Percentiles rank a stretch among this genome's conserved stretches.
These are phyloP conservation scores for Penicillium maclennaniae DNA, from an alignment of 495 filamentous ascomycete genomes.

Conservation along the genomic window DNA sequence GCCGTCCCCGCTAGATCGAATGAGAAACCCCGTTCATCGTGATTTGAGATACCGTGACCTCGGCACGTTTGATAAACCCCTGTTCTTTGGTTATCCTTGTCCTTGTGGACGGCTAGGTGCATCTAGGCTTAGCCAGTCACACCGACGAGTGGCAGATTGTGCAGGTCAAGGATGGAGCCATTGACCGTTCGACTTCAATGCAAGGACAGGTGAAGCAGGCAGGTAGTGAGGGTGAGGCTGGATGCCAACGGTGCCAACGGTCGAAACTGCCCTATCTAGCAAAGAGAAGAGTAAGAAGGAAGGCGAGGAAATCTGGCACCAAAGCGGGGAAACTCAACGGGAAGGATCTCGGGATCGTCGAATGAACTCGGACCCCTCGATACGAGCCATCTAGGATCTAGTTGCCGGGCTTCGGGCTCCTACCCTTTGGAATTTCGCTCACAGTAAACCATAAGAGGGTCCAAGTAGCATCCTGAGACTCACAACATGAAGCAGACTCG, in stretches of 20 bases:
- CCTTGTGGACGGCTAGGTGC: neutral
- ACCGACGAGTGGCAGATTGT: neutral
- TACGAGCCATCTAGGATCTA: neutral
- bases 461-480: neutral
- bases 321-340: neutral
- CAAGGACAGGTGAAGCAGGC: neutral
- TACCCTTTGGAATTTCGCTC: neutral
- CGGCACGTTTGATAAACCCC: neutral
- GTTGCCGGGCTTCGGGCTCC: neutral
- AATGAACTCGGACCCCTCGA: neutral
- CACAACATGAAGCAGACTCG: slow-evolving; percentile 3
- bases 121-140: neutral
- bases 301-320: neutral
- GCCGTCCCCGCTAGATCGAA: neutral
- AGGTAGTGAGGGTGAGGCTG: too few relatives aligned
- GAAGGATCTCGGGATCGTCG: neutral
- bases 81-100: neutral
- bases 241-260: too few relatives aligned
- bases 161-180: neutral
- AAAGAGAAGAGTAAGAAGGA: too few relatives aligned
- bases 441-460: neutral
- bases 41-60: neutral
- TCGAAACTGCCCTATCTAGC: too few relatives aligned
- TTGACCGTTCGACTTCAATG: neutral
- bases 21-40: neutral